Base-by-base conservation (phyloP, 139 green algal genomes). In the Picochlorum costavermella region DNA sequence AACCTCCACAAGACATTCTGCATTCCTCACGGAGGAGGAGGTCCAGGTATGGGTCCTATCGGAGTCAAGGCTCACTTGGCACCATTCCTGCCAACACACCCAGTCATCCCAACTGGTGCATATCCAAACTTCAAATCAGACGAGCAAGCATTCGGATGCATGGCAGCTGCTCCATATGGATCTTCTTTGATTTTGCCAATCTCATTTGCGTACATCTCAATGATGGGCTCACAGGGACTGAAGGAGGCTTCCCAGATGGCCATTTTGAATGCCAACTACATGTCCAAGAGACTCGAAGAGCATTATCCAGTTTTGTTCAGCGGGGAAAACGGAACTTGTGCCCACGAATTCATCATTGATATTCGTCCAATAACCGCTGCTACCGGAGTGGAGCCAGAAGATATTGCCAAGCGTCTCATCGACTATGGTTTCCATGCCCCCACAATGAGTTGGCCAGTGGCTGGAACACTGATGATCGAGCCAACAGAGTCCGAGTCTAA, bases 1-100 rank as follows among this genome's bases (percentile, higher is more conserved):
- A 99, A 99, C 81, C 81, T 99, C 65, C 94, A 99, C 89, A 99
- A 99, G 84, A 99, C 94, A 50, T 99, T 99, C 83, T 98, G 93
- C 86, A 99, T 99, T 81, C 94, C 94, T 23, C 94, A 99, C 79
- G 94, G 92, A 31, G 92, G 92, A 40, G 91, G 90, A 36, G 90
- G 91, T 66, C 88, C 88, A 14, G 88, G 86, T 65, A 92, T 92
- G 84, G 86, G 88, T 40, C 87, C 86, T 70, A 94, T 96, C 58
- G 88, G 88, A 25, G 81, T 99, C 23, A 97, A 98, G 87, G 81
- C 76, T 10, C 94, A 98, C 84, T 83, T 99, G 44, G 89, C 90
- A 2, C 94, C 91, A 63, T 98, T 95, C 90, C 78, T 99, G 68
- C 91, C 92, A 61, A 87, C 85, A 12, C 91, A 98, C 82, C 94